Base-by-base conservation (phyloP, 2,329 filamentous ascomycete genomes). In the Aspergillus sp. region DNA sequence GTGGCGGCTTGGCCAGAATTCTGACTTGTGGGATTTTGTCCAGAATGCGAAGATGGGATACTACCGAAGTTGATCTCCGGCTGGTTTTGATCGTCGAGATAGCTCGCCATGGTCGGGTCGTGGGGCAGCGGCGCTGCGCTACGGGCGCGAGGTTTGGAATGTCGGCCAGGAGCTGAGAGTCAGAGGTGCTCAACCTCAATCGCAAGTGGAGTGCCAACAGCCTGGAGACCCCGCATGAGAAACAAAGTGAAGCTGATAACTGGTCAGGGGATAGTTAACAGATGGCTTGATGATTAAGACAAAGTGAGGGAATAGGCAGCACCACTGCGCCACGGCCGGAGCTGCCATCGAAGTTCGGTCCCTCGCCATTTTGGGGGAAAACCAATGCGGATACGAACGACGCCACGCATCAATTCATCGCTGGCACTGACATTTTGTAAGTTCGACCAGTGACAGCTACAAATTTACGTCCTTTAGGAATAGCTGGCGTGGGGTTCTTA, bases 51-150 rank as follows among this genome's bases (percentile, higher is more conserved):
- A 56, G 66, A 48, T 62, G 69, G 64, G 63, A 68, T 62, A 73
- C 74, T 62, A 73, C 74, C 45, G 26, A 26, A 30, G 55, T 51
- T 36, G 30, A 49, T 24, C 38, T 49, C 65, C 17, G 47, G 34
- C 61, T 56, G 50, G 53, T 53, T 62, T 67, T 80, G 80, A 50
- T 77, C 80, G 71, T 85, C 85, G 76, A 85, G 85, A 72, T 80
- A 85, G 61, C 79, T 78, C 43, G 81, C 80, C 58, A 66, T 66
- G 58, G 57, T 56, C 57, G 42, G 20, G 44, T 42, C 53, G 53
- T 56, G 58, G 54, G 50, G 49, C 55, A 42, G 13, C 22, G 44
- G 26, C 39, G n/a, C 47, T 7, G 24, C 22, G 48, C 24, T 24
- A 11, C n/a, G 48, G 53, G 44, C 15, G n/a, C 12, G 17, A 44